Evolutionary conservation across 1,284 basidiomycete species (phyloP).

Genomic region (Singerocomus rubriflavus): DNA sequence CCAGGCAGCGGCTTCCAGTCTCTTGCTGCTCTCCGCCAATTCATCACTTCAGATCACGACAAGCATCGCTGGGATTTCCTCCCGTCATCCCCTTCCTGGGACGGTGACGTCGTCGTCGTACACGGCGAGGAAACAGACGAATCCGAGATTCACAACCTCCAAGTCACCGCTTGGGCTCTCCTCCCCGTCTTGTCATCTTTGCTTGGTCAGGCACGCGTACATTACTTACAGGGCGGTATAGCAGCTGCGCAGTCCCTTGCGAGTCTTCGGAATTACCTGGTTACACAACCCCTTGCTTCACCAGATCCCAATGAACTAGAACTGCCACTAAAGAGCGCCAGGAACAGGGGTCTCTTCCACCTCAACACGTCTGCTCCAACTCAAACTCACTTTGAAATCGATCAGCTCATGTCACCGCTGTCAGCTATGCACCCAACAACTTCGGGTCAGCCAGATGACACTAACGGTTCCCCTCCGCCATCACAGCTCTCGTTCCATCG

Average conservation of each 20-base stretch:
- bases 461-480: slow-evolving; percentile 62
- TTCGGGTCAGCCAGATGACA: slow-evolving; percentile 40
- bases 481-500: slow-evolving; percentile 57
- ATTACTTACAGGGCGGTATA: slow-evolving; percentile 70
- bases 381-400: slow-evolving; percentile 53
- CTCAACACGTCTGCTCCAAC: slow-evolving; percentile 58
- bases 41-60: slow-evolving; percentile 72
- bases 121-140: slow-evolving; percentile 75
- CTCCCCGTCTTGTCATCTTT: slow-evolving; percentile 58
- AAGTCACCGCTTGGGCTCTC: slow-evolving; percentile 61
- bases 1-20: slow-evolving; percentile 59
- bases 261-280: slow-evolving; percentile 45
- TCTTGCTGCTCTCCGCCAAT: slow-evolving; percentile 68
- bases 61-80: slow-evolving; percentile 56
- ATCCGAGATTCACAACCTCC: slow-evolving; percentile 51
- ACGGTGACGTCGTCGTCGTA: slow-evolving; percentile 62
- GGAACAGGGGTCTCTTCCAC: slow-evolving; percentile 56
- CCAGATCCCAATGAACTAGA: slow-evolving; percentile 12
- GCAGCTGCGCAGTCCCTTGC: slow-evolving; percentile 54
- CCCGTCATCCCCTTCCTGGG: slow-evolving; percentile 57
- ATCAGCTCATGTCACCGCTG: slow-evolving; percentile 40
- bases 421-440: slow-evolving; percentile 40
- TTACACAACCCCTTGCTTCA: slow-evolving; percentile 12
- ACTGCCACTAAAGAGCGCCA: slow-evolving; percentile 30
- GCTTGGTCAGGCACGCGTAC: slow-evolving; percentile 49